Percentiles rank a stretch among this genome's conserved stretches.
These are phyloP conservation scores for Tuber borchii DNA, from an alignment of 495 filamentous ascomycete genomes.

Conservation along the genomic window DNA sequence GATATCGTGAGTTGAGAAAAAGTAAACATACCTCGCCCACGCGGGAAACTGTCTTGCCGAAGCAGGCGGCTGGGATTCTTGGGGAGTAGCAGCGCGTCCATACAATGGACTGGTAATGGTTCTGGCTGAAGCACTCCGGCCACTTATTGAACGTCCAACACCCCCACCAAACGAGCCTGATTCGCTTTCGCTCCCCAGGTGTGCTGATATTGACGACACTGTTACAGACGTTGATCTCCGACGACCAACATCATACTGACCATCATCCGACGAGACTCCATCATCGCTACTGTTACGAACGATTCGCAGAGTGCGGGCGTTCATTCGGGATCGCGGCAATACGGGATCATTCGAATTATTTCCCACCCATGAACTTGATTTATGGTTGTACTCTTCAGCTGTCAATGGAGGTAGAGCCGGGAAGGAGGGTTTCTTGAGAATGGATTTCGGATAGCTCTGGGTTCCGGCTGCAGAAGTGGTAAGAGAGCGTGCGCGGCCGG, in stretches of 20 bases:
- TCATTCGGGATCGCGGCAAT: conserved; percentile 29
- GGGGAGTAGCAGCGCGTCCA: not conserved
- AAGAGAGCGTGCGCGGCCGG: conserved; percentile 9
- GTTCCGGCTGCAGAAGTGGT: conserved; percentile 11
- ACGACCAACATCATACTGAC: conserved; percentile 14
- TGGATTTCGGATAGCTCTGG: conserved; percentile 33
- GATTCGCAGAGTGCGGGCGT: conserved; percentile 33
- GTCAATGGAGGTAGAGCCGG: conserved; percentile 34
- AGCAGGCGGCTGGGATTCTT: conserved; percentile 15
- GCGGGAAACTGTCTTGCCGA: conserved; percentile 33
- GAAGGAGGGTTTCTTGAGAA: conserved; percentile 27
- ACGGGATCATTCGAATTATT: conserved; percentile 16
- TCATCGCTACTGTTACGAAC: conserved; percentile 27
- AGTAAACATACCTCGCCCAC: conserved; percentile 34
- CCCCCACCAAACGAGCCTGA: conserved; percentile 10
- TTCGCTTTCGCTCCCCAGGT: conserved; percentile 11
- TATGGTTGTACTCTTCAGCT: conserved; percentile 35
- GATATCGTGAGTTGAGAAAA: not conserved
- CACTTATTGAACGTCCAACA: not conserved
- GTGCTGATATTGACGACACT: conserved; percentile 11
- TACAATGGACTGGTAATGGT: not conserved
- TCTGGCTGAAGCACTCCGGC: not conserved
- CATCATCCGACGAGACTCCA: conserved; percentile 9
- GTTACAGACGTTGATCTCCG: conserved; percentile 16
- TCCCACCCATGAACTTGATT: conserved; percentile 38